Percentiles rank a stretch among this genome's conserved stretches.
These are phyloP conservation scores for Aspergillus asperescens DNA, from an alignment of 495 filamentous ascomycete genomes.

Conservation along the genomic window DNA sequence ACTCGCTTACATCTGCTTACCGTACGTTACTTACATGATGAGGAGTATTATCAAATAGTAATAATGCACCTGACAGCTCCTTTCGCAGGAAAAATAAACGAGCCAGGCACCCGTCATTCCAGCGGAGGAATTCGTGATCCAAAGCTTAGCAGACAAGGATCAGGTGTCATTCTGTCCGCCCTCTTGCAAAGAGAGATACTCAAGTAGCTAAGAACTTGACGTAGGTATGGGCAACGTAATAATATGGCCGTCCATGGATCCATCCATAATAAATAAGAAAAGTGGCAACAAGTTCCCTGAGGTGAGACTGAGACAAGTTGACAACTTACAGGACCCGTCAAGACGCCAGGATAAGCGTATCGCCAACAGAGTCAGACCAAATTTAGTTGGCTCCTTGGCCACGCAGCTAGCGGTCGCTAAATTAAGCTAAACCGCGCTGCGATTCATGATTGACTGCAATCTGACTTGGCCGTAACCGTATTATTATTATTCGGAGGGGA, in stretches of 20 bases:
- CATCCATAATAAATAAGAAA: background rate
- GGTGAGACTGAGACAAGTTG: background rate
- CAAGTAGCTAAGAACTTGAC: too few species aligned
- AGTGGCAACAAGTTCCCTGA: too few species aligned
- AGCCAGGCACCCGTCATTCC: background rate
- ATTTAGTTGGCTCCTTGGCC: conserved; percentile 20
- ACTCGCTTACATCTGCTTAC: conserved; percentile 42
- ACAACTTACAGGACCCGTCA: background rate
- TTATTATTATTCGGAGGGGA: background rate
- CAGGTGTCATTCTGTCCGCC: too few species aligned
- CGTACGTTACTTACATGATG: too few species aligned
- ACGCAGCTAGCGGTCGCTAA: conserved; percentile 1
- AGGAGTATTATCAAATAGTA: too few species aligned
- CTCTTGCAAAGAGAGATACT: too few species aligned
- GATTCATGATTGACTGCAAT: too few species aligned
- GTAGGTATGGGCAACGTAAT: too few species aligned
- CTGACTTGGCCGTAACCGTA: background rate
- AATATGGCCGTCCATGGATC: too few species aligned
- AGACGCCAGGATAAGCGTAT: conserved; percentile 35
- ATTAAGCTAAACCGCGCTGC: too few species aligned
- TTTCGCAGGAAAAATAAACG: conserved; percentile 12
- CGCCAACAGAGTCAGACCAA: conserved; percentile 34
- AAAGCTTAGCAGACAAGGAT: conserved; percentile 2
- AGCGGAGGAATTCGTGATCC: background rate
- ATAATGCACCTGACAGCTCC: conserved; percentile 4